Base-by-base conservation (phyloP, 2,329 filamentous ascomycete genomes). In the Fusarium algeriense region DNA sequence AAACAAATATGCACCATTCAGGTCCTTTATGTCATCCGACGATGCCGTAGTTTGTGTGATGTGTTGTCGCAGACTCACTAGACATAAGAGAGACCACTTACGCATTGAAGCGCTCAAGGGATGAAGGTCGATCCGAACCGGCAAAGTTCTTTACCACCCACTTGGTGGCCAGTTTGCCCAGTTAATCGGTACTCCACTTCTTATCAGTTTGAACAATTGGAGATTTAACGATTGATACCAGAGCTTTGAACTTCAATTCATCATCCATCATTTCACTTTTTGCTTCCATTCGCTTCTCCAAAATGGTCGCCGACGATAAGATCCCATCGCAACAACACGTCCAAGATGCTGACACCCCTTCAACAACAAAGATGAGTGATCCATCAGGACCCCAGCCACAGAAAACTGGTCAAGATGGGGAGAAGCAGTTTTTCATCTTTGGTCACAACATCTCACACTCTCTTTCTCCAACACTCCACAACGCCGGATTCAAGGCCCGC, bases 71-170 rank as follows among this genome's bases (percentile, higher is more conserved):
- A 11, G 10, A 30, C 30, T 8, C 7, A 10, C 10, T 30, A 30
- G 30, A 30, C 30, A 30, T 11, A 30, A 3, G 7, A 30, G 10
- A 30, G 30, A 30, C 30, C 7, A 30, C 30, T 30, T 9, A 7
- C 26, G 3, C 20, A 8, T 32, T 37, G 26, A n/a, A 11, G 9
- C 1, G 17, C 5, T 17, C 48, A 0, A 15, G 32, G 4, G 15
- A 23, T n/a, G 23, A 19, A 34, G n/a, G 15, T 23, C 30, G 9
- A 19, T 3, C 14, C 19, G 3, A 9, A 17, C 59, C 61, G 61
- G 61, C 32, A 64, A 48, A 64, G 28, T 17, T 56, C 35, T 64
- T 64, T 64, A 28, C 59, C 59, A 64, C 57, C 23, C 5, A 19
- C n/a, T 55, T 10, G 15, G 17, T 30, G 13, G 11, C n/a, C 6